These are phyloP conservation scores for Stromatinia cepivora DNA, from an alignment of 2,329 filamentous ascomycete genomes.

Conservation along the genomic window DNA sequence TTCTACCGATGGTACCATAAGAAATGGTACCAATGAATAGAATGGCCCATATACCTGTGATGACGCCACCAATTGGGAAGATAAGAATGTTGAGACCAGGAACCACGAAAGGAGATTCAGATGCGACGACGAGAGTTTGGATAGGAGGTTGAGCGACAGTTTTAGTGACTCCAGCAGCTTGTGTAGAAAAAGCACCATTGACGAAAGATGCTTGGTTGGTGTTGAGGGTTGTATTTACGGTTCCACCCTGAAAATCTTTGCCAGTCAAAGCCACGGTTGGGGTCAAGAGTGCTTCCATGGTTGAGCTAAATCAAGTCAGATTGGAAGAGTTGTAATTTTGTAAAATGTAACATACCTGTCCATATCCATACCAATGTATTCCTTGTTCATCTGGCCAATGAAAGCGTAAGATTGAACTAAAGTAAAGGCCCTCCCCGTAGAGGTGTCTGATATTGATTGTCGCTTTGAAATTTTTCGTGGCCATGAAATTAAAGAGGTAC, in stretches of 20 bases:
- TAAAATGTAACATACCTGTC: slow-evolving; percentile 54
- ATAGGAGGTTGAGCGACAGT: slow-evolving; percentile 38
- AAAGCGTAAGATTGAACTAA: slow-evolving; percentile 66
- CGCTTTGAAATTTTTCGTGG: slow-evolving; percentile 29
- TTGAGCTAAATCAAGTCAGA: slow-evolving; percentile 39
- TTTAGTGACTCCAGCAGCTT: slow-evolving; percentile 33
- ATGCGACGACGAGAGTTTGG: slow-evolving; percentile 41
- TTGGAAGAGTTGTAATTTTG: slow-evolving; percentile 42
- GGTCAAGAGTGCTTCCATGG: slow-evolving; percentile 62
- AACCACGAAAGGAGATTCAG: slow-evolving; percentile 59
- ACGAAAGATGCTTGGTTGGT: slow-evolving; percentile 71
- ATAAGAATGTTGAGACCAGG: slow-evolving; percentile 68
- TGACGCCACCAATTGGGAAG: slow-evolving; percentile 68
- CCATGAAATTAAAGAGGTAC: slow-evolving; percentile 36
- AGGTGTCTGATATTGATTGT: slow-evolving; percentile 25
- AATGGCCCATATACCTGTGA: slow-evolving; percentile 62
- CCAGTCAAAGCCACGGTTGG: slow-evolving; percentile 67
- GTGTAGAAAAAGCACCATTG: slow-evolving; percentile 65
- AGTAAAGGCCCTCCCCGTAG: slow-evolving; percentile 36
- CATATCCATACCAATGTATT: slow-evolving; percentile 55
- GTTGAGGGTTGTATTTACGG: slow-evolving; percentile 64
- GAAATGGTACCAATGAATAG: slow-evolving; percentile 59
- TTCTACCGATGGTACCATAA: slow-evolving; percentile 65
- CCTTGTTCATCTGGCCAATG: slow-evolving; percentile 64
- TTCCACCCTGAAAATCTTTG: slow-evolving; percentile 51